phyloP scores from a whole-genome alignment of 2,329 filamentous ascomycete genomes.

The Falciphora oryzae region DNA sequence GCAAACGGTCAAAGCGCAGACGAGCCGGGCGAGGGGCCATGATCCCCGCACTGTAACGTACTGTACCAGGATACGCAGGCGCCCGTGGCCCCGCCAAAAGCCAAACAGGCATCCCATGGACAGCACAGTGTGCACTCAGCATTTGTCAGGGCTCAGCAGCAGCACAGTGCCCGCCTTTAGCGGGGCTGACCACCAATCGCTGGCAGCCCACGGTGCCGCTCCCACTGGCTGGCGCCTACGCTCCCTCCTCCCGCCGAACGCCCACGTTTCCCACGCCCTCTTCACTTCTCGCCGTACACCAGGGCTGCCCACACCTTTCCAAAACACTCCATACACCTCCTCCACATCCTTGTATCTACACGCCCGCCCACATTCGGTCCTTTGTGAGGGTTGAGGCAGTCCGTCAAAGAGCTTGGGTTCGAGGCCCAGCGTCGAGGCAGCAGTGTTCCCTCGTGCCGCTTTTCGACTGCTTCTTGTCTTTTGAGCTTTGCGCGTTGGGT shows the following conservation, averaged over 20 bases:
- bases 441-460: constrained; percentile 11
- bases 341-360: constrained; percentile 16
- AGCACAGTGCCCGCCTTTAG: background rate
- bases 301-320: constrained; percentile 12
- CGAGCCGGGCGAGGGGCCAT: background rate
- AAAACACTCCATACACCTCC: constrained; percentile 13
- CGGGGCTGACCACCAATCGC: background rate
- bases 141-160: background rate
- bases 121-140: background rate
- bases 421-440: constrained; percentile 18
- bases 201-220: background rate
- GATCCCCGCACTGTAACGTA: background rate
- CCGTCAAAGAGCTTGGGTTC: constrained; percentile 19
- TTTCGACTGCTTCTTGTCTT: constrained; percentile 7
- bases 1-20: background rate
- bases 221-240: background rate
- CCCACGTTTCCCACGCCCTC: constrained; percentile 1
- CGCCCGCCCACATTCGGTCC: constrained; percentile 11
- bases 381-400: constrained; percentile 8
- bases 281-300: constrained; percentile 9
- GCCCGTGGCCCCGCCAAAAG: background rate
- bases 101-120: background rate
- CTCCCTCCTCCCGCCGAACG: constrained; percentile 1
- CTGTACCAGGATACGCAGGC: background rate
- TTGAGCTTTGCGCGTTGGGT: background rate